Percentiles rank a stretch among this genome's conserved stretches.
Evolutionary conservation across 2,329 filamentous ascomycete species (phyloP).

Genomic region (Sclerotinia minor): DNA sequence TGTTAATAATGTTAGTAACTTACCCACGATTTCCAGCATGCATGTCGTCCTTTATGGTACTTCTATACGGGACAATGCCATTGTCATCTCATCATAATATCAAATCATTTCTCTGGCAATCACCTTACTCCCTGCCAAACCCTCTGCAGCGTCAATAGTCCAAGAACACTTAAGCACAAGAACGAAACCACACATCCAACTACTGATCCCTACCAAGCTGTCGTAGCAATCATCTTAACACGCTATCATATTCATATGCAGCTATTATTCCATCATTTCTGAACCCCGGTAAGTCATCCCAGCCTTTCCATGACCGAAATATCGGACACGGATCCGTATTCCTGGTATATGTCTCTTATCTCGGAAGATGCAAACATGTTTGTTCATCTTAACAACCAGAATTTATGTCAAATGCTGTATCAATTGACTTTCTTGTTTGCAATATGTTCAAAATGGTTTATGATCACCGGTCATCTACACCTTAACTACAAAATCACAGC

Average conservation of each 20-base stretch:
- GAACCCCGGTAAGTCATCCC: neutral
- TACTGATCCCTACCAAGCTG: too few species aligned
- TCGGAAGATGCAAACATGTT: slow-evolving; percentile 3
- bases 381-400: neutral
- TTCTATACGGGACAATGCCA: neutral
- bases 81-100: neutral
- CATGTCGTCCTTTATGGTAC: neutral
- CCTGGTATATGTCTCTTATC: neutral
- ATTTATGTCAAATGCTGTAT: neutral
- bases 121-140: neutral
- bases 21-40: neutral
- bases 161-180: neutral
- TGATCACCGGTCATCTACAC: neutral
- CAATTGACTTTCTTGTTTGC: neutral
- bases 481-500: neutral
- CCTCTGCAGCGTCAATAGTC: neutral
- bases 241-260: neutral
- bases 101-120: neutral
- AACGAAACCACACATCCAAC: neutral
- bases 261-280: neutral
- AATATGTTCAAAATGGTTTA: neutral
- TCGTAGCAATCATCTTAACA: neutral
- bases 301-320: neutral
- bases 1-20: neutral
- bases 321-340: neutral